Evolutionary conservation across 768 basidiomycete genomes (phyloP), one percentile per base, ranked within the genome.

Genomic region (Russula sp.): DNA sequence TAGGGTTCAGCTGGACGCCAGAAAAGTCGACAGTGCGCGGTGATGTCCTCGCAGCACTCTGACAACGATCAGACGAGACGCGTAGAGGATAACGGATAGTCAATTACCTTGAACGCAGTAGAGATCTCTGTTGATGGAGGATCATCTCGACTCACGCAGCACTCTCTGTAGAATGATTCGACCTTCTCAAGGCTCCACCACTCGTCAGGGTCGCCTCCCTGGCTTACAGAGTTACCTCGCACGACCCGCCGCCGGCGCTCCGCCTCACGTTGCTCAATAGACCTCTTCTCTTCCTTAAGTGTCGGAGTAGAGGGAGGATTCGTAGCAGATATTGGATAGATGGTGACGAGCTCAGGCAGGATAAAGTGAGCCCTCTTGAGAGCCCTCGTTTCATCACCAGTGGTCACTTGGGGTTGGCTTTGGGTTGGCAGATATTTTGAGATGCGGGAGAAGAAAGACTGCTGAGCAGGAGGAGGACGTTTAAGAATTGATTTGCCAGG

Each of bases 341-440:
- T 84, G 25, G 89, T 90, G 36, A 84, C 85, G 67, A 97, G 82
- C 67, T 89, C 82, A 0, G 91, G 91, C 13, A 97, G 77, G 66
- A 96, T 90, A 71, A 98, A 98, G 68, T 96, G 90, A 0, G 95
- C 97, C 53, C 90, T 76, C 70, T 90, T 93, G 65, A 96, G 79
- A 11, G 90, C 83, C 68, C 79, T 83, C 39, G 74, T 72, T 49
- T 82, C 77, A 69, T 83, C 82, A 53, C 73, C 68, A 14, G 62
- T 60, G 29, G 65, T 60, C n/a, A 66, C 58, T 64, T 67, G 51
- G 22, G 67, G 56, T 45, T 67, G 64, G 53, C 53, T 69, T 48
- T 82, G 84, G 0, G 81, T 81, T 14, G 88, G 89, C 25, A 92
- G 75, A 70, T 91, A 85, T 60, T 85, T 83, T 47, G 85, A 85